A percentile compares a stretch with the other conserved stretches of the same genome.
phyloP scores from a whole-genome alignment of 2,329 filamentous ascomycete species.

The Huntiella abstrusa region DNA sequence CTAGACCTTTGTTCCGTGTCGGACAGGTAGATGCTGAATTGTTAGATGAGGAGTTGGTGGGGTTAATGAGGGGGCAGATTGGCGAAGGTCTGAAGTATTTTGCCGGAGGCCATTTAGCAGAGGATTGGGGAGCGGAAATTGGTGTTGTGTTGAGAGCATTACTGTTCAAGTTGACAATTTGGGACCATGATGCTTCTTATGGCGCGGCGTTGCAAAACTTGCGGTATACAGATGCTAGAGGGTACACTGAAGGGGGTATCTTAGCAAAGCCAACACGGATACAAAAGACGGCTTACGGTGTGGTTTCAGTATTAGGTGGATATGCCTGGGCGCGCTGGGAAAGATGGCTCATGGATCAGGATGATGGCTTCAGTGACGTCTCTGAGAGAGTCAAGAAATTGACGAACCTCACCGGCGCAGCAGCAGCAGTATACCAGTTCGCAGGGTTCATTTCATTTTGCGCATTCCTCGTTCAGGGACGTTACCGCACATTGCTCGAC shows the following conservation, averaged over 20 bases:
- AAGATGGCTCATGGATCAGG: slow-evolving; percentile 58
- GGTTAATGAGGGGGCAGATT: slow-evolving; percentile 70
- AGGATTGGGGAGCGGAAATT: slow-evolving; percentile 80
- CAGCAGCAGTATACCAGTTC: slow-evolving; percentile 59
- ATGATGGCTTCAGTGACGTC: slow-evolving; percentile 53
- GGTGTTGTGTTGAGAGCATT: slow-evolving; percentile 55
- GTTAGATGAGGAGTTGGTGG: slow-evolving; percentile 78
- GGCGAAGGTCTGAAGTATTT: slow-evolving; percentile 78
- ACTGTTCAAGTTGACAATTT: slow-evolving; percentile 87
- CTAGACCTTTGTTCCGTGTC: slow-evolving; percentile 71
- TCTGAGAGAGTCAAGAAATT: slow-evolving; percentile 34
- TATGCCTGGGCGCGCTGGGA: slow-evolving; percentile 92
- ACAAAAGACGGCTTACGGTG: slow-evolving; percentile 72
- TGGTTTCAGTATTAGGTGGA: slow-evolving; percentile 68
- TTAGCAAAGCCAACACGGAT: slow-evolving; percentile 52
- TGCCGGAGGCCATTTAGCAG: slow-evolving; percentile 51
- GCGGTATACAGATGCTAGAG: slow-evolving; percentile 67
- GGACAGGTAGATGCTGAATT: slow-evolving; percentile 93
- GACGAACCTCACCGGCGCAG: slow-evolving; percentile 47
- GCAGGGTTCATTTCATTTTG: slow-evolving; percentile 74
- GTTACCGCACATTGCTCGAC: slow-evolving; percentile 81
- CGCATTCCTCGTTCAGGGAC: slow-evolving; percentile 75
- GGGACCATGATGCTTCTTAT: slow-evolving; percentile 92
- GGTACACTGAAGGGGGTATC: slow-evolving; percentile 32
- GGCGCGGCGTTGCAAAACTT: slow-evolving; percentile 85